phyloP scores from a whole-genome alignment of 768 basidiomycete genomes.

The Aureoboletus auriporus region DNA sequence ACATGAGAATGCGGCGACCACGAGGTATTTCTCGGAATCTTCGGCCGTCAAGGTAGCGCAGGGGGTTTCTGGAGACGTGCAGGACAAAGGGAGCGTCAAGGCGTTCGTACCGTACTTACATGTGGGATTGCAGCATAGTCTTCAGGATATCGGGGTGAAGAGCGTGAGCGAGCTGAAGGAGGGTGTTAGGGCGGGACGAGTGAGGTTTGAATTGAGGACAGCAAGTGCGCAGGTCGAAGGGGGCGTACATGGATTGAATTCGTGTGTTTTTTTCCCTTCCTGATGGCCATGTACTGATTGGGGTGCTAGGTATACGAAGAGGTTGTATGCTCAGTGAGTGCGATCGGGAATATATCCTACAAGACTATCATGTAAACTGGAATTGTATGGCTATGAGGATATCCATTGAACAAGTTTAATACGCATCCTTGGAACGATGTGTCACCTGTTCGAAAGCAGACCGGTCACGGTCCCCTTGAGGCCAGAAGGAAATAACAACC shows the following conservation, averaged over 20 bases:
- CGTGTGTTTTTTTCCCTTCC: slow-evolving; percentile 41
- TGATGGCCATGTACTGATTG: slow-evolving; percentile 1
- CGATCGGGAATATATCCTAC: no score
- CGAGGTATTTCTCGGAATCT: slow-evolving; percentile 54
- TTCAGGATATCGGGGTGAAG: slow-evolving; percentile 87
- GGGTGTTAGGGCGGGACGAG: slow-evolving; percentile 60
- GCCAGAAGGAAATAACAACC: background rate
- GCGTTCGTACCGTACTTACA: slow-evolving; percentile 87
- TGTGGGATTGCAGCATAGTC: slow-evolving; percentile 83
- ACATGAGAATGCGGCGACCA: slow-evolving; percentile 91
- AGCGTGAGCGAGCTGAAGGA: slow-evolving; percentile 62
- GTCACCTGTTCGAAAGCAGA: no score
- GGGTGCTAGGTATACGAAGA: slow-evolving; percentile 49
- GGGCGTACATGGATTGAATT: slow-evolving; percentile 92
- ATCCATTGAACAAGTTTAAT: no score
- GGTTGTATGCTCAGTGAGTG: slow-evolving; percentile 38
- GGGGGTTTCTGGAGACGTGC: slow-evolving; percentile 94
- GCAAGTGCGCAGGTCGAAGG: slow-evolving; percentile 95
- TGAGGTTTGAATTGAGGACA: slow-evolving; percentile 90
- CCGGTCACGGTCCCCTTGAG: no score
- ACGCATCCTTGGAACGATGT: no score
- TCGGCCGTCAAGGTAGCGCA: slow-evolving; percentile 95
- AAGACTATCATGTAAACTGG: no score
- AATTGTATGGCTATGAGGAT: no score
- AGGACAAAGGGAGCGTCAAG: slow-evolving; percentile 94